Base-by-base conservation (phyloP, 78 protist species). In the Dictyostelium citrinum region DNA sequence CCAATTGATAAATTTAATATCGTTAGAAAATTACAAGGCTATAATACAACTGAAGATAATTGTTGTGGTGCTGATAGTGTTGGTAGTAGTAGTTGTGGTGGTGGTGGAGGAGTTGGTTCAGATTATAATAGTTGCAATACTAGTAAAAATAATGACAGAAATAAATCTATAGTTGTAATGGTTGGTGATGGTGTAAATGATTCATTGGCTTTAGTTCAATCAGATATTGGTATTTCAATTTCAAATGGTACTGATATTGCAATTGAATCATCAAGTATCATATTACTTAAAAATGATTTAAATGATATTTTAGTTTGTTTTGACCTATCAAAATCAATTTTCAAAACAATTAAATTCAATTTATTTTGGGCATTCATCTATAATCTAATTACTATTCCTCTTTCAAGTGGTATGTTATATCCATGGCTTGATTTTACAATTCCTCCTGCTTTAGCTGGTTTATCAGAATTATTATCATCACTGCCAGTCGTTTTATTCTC, bases 151-250 rank as follows among this genome's bases (percentile, higher is more conserved):
- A 5, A 24, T 67, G 5, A 11, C 9, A 24, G 10, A 10, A 29
- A 58, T 31, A 64, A 67, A 7, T 22, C n/a, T 24, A 74, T 22
- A 3, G 99, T 98, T 49, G 98, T 97, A 41, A 95, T 98, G 96
- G 95, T 98, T 27, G 99, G 99, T 55, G 99, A 99, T 67, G 99
- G 99, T 49, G 95, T 98, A 83, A 99, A 99, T 95, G 99, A 98
- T 67, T 72, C 97, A 6, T 95, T 97, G 10, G 98, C 98, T 4
- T 76, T 97, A 0, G 64, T 45, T 17, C 85, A 95, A 83, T 95
- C 98, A 5, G 98, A 98, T 33, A 80, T 97, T 29, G 98, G 99
- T 35, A 80, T 98, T 16, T 98, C 99, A 24, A 67, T 98, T 12
- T 24, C 84, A 11, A 68, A 41, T 37, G 99, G 99, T 33, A 93